Percentiles rank a stretch among this genome's conserved stretches.
Conservation (phyloP, 306 rosid genomes). For the Cicer arietinum region DNA sequence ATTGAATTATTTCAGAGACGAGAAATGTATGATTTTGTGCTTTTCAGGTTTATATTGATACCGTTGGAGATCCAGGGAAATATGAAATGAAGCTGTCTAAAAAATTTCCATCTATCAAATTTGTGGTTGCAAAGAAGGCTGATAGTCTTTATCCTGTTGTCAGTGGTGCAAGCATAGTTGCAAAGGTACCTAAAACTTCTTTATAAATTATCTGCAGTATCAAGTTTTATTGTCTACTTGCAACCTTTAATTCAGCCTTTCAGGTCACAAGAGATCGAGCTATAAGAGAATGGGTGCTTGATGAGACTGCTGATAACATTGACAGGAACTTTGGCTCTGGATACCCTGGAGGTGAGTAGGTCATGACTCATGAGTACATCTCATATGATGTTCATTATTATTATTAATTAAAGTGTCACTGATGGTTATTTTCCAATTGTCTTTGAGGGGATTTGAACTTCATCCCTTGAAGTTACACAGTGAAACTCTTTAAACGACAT, state of each 20-base stretch:
- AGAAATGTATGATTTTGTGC: constrained; percentile 21
- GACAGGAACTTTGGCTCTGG: constrained; percentile 90
- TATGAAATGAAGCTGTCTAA: constrained; percentile 73
- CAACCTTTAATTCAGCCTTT: constrained; percentile 28
- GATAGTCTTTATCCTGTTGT: constrained; percentile 98
- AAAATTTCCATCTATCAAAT: constrained; percentile 72
- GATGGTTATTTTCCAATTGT: no score
- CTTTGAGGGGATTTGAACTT: no score
- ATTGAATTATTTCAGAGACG: background rate
- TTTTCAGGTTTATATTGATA: constrained; percentile 87
- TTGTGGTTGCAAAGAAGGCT: constrained; percentile 97
- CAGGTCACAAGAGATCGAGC: constrained; percentile 94
- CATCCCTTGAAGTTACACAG: no score
- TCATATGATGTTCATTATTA: constrained; percentile 1
- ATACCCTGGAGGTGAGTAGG: constrained; percentile 84
- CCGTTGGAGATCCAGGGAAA: constrained; percentile 92
- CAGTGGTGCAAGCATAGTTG: constrained; percentile 95
- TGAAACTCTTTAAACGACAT: no score
- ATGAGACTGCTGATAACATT: constrained; percentile 82
- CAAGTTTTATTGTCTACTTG: background rate
- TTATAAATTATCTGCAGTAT: background rate
- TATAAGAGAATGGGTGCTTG: constrained; percentile 80
- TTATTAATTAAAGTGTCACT: no score
- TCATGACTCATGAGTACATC: constrained; percentile 14
- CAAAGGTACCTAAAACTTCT: constrained; percentile 63